phyloP scores from a whole-genome alignment of 495 filamentous ascomycete species.

The Thozetella sp. region DNA sequence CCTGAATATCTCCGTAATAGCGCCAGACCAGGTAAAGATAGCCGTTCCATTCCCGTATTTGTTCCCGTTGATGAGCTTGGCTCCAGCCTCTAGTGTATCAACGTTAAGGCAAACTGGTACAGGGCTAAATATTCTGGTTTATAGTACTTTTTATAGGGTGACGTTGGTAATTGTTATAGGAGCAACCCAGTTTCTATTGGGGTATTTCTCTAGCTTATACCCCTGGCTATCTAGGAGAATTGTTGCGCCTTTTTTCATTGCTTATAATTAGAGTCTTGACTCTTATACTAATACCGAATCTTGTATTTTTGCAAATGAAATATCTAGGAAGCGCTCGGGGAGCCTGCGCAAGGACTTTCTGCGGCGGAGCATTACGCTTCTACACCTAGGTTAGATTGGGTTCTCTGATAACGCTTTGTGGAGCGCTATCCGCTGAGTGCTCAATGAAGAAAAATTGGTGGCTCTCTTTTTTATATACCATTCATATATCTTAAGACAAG shows the following conservation, averaged over 20 bases:
- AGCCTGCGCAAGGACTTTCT: too few relatives aligned
- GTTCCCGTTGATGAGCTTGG: slow-evolving; percentile 66
- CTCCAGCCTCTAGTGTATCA: slow-evolving; percentile 78
- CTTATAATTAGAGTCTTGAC: slow-evolving; percentile 88
- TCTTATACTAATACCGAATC: too few relatives aligned
- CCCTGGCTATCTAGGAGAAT: slow-evolving; percentile 94
- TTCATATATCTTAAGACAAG: too few relatives aligned
- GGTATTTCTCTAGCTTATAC: slow-evolving; percentile 87
- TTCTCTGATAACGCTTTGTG: too few relatives aligned
- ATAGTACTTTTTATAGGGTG: slow-evolving; percentile 92
- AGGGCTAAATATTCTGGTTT: slow-evolving; percentile 93
- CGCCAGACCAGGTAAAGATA: slow-evolving; percentile 63
- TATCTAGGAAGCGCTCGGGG: too few relatives aligned
- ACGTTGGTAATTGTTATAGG: slow-evolving; percentile 96
- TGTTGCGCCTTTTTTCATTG: slow-evolving; percentile 90
- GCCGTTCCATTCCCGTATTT: slow-evolving; percentile 69
- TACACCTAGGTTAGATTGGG: too few relatives aligned
- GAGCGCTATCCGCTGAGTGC: too few relatives aligned
- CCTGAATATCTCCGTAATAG: slow-evolving; percentile 62
- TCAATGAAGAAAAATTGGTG: too few relatives aligned
- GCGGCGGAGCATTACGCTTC: too few relatives aligned
- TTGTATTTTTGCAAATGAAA: too few relatives aligned
- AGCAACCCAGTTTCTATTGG: slow-evolving; percentile 93
- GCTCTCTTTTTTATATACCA: too few relatives aligned
- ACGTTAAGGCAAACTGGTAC: slow-evolving; percentile 86